Evolutionary conservation across 495 filamentous ascomycete species (phyloP).

Genomic region (Emericellopsis terricola): DNA sequence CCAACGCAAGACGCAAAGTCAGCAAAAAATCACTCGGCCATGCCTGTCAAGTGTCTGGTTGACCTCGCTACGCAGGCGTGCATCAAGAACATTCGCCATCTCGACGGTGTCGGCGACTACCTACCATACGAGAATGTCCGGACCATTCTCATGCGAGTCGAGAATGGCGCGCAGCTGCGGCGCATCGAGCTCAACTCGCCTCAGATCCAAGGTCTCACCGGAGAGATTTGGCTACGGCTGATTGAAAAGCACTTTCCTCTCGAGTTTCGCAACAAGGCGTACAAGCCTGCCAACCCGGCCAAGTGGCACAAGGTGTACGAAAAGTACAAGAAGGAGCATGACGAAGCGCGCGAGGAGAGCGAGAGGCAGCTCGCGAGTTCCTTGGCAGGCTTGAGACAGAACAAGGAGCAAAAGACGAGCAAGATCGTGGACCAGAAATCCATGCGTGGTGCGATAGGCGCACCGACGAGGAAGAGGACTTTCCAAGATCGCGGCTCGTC

Average conservation of each 20-base stretch:
- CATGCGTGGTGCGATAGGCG: background rate
- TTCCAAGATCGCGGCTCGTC: background rate
- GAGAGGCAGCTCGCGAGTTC: conserved; percentile 12
- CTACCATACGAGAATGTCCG: conserved; percentile 4
- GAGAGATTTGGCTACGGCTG: conserved; percentile 12
- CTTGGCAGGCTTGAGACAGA: conserved; percentile 10
- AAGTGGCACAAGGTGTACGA: conserved; percentile 9
- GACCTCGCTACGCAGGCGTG: conserved; percentile 10
- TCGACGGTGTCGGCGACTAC: conserved; percentile 3
- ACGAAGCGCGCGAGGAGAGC: conserved; percentile 19
- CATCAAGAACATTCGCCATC: conserved; percentile 6
- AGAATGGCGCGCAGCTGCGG: conserved; percentile 9
- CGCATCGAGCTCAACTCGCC: conserved; percentile 11
- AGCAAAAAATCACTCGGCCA: too few species aligned
- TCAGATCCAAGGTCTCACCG: conserved; percentile 8
- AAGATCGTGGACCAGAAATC: conserved; percentile 8
- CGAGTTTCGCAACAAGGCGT: conserved; percentile 2
- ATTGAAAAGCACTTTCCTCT: conserved; percentile 11
- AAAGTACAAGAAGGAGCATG: conserved; percentile 17
- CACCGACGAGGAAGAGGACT: conserved; percentile 1
- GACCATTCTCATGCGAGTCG: conserved; percentile 9
- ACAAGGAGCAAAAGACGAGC: conserved; percentile 11
- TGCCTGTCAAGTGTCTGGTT: conserved; percentile 8
- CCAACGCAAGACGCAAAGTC: too few species aligned
- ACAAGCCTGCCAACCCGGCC: conserved; percentile 7